Evolutionary conservation across 805 yeast species (phyloP).

Genomic region (Saccharomycopsis selenospora): DNA sequence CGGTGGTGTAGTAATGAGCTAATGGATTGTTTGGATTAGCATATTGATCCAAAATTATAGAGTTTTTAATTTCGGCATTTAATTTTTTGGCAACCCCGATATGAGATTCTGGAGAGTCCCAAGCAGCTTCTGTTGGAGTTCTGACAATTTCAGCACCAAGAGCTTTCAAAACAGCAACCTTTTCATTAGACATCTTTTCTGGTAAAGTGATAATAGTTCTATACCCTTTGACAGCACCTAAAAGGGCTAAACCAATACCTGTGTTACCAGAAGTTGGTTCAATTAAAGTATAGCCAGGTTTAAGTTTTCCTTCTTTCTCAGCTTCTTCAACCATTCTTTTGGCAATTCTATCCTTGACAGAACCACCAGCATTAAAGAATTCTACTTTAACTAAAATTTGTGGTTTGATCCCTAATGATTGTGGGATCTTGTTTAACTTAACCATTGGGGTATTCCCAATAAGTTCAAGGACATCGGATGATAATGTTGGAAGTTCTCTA

Average conservation of each 20-base stretch:
- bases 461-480: constrained; percentile 56
- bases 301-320: constrained; percentile 66
- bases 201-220: constrained; percentile 83
- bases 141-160: constrained; percentile 86
- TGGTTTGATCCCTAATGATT: constrained; percentile 68
- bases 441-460: constrained; percentile 85
- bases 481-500: constrained; percentile 31
- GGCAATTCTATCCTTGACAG: constrained; percentile 85
- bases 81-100: constrained; percentile 80
- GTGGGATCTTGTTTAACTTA: constrained; percentile 67
- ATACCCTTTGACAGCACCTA: constrained; percentile 83
- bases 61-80: constrained; percentile 77
- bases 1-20: constrained; percentile 82
- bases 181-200: constrained; percentile 88
- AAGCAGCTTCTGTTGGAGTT: constrained; percentile 89
- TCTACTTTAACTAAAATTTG: constrained; percentile 68
- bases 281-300: constrained; percentile 78
- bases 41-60: constrained; percentile 80
- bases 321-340: constrained; percentile 82
- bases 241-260: constrained; percentile 81
- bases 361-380: constrained; percentile 82
- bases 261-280: constrained; percentile 92
- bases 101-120: constrained; percentile 88
- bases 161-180: constrained; percentile 80
- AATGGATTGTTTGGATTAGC: constrained; percentile 70